Evolutionary conservation across 2,329 filamentous ascomycete species (phyloP).

Genomic region (Arthrinium phaeospermum): DNA sequence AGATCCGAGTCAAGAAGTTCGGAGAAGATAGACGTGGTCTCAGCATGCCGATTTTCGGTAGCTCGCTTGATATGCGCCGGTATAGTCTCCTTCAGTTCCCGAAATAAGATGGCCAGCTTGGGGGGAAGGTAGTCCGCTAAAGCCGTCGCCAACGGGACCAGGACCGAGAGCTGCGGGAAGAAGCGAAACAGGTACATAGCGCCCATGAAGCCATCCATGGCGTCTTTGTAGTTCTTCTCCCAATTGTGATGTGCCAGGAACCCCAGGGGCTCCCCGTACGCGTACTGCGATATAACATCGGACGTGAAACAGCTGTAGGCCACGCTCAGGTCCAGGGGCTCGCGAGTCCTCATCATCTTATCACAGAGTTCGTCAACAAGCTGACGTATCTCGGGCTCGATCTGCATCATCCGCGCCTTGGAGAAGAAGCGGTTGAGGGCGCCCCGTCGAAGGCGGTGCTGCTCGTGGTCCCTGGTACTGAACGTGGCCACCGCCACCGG

Average conservation of each 20-base stretch:
- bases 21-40: conserved; percentile 40
- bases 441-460: too few relatives aligned
- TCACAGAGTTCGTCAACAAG: conserved; percentile 36
- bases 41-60: conserved; percentile 34
- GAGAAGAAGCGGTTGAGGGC: conserved; percentile 38
- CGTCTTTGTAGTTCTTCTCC: conserved; percentile 25
- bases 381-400: conserved; percentile 37
- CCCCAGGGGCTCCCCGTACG: conserved; percentile 30
- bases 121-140: background rate
- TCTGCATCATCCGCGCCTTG: conserved; percentile 34
- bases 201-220: conserved; percentile 25
- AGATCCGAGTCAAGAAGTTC: conserved; percentile 41
- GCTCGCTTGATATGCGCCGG: conserved; percentile 33
- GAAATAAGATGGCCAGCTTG: conserved; percentile 27
- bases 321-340: conserved; percentile 23
- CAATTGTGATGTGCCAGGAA: conserved; percentile 27
- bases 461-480: too few relatives aligned
- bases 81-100: conserved; percentile 29
- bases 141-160: conserved; percentile 18
- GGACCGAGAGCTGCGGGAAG: conserved; percentile 13
- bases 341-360: conserved; percentile 32
- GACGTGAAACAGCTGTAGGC: conserved; percentile 32
- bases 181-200: conserved; percentile 30
- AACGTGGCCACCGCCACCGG: too few relatives aligned
- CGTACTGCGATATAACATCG: conserved; percentile 31